A percentile compares a stretch with the other conserved stretches of the same genome.
phyloP scores from a whole-genome alignment of 2,329 filamentous ascomycete genomes.

The Mycogone perniciosa region DNA sequence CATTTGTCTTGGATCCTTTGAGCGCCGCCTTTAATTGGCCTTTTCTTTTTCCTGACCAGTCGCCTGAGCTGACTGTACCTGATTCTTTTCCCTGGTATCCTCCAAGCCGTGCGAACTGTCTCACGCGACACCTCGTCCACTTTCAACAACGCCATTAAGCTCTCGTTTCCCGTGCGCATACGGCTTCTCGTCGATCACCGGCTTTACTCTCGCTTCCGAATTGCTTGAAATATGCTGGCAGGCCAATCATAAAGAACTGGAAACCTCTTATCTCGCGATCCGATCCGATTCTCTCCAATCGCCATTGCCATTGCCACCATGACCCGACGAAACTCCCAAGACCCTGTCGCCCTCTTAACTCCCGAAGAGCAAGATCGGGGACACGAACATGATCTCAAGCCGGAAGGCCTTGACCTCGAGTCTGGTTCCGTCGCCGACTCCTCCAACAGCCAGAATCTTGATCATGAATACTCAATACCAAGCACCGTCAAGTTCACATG shows the following conservation, averaged over 20 bases:
- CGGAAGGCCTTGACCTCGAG: conserved; percentile 27
- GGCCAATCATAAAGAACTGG: neutral
- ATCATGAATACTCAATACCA: conserved; percentile 40
- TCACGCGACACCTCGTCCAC: no score
- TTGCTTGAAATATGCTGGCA: neutral
- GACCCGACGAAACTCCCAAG: conserved; percentile 27
- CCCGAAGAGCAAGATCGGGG: conserved; percentile 25
- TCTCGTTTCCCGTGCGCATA: neutral
- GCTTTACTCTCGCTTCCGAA: conserved; percentile 4
- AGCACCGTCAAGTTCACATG: conserved; percentile 43
- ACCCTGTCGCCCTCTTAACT: conserved; percentile 26
- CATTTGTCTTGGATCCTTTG: no score
- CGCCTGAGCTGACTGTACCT: no score
- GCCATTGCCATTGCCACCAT: conserved; percentile 18
- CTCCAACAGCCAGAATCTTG: conserved; percentile 30
- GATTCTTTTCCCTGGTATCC: no score
- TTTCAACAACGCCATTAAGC: no score
- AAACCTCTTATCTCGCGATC: conserved; percentile 3
- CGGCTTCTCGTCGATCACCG: conserved; percentile 2
- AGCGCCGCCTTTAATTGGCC: no score
- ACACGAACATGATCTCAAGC: conserved; percentile 19
- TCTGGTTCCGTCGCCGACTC: conserved; percentile 23
- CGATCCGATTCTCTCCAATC: neutral
- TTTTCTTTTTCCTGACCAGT: no score
- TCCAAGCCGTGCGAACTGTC: no score